Percentiles rank a stretch among this genome's conserved stretches.
Evolutionary conservation across 176 grass and related monocot species (phyloP).

Genomic region (Neostapfia colusana): DNA sequence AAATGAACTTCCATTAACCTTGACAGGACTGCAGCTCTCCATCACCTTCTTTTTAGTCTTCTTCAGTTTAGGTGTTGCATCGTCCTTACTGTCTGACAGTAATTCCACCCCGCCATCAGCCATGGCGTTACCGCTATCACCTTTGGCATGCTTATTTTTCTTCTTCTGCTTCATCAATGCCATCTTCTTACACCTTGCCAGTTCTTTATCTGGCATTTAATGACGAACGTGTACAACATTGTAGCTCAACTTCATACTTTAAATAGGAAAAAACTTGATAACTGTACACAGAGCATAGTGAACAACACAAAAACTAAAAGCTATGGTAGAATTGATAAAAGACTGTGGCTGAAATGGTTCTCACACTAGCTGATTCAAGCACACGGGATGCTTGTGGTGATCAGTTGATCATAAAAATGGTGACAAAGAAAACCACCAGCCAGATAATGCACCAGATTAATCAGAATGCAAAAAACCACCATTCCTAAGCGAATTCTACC

Average conservation of each 20-base stretch:
- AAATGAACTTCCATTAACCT: slow-evolving; percentile 19
- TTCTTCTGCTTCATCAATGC: slow-evolving; percentile 40
- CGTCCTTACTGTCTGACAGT: slow-evolving; percentile 30
- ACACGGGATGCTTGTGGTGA: neutral
- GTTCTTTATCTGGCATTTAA: slow-evolving; percentile 43
- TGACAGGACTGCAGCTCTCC: slow-evolving; percentile 31
- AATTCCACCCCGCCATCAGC: slow-evolving; percentile 34
- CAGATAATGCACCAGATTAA: neutral
- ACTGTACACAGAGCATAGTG: neutral
- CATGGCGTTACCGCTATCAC: slow-evolving; percentile 9
- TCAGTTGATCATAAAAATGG: neutral
- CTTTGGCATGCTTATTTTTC: slow-evolving; percentile 54
- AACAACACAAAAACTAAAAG: neutral
- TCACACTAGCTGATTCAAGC: neutral
- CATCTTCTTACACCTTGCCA: slow-evolving; percentile 34
- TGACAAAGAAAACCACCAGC: neutral
- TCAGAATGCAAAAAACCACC: neutral
- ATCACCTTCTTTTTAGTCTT: slow-evolving; percentile 47
- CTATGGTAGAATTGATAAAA: neutral
- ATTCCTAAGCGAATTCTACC: neutral
- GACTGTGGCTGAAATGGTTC: neutral
- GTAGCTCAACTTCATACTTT: slow-evolving; percentile 13
- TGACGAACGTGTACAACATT: neutral
- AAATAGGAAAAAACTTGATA: neutral
- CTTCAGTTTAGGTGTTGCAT: slow-evolving; percentile 32